phyloP scores from a whole-genome alignment of 2,329 filamentous ascomycete genomes.

The Beauveria sp. region DNA sequence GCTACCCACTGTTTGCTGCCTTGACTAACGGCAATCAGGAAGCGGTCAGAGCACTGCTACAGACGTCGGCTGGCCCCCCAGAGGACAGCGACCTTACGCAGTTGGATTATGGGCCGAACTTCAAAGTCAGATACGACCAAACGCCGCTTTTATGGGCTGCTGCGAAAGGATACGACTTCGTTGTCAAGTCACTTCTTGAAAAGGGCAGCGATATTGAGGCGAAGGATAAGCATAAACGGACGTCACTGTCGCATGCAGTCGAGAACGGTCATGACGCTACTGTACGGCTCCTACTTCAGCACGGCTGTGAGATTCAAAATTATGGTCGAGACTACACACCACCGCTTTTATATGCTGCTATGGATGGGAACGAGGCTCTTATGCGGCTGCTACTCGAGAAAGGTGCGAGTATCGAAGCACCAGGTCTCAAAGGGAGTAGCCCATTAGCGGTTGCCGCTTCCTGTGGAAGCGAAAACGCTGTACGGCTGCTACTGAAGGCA shows the following conservation, averaged over 20 bases:
- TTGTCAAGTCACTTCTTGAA: neutral
- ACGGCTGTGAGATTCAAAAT: neutral
- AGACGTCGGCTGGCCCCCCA: neutral
- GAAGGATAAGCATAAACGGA: fast-evolving
- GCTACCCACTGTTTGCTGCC: neutral
- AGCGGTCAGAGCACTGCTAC: neutral
- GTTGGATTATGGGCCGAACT: neutral
- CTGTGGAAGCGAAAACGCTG: too few relatives aligned
- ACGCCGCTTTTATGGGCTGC: neutral
- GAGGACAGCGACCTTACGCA: too few relatives aligned
- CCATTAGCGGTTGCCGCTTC: too few relatives aligned
- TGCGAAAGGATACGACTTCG: neutral
- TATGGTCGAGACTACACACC: fast-evolving
- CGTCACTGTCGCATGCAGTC: neutral
- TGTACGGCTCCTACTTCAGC: neutral
- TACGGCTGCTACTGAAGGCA: too few relatives aligned
- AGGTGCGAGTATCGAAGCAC: too few relatives aligned
- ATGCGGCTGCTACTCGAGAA: too few relatives aligned
- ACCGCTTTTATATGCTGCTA: too few relatives aligned
- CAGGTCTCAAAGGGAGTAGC: too few relatives aligned
- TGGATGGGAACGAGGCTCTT: too few relatives aligned
- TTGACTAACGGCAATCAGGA: neutral
- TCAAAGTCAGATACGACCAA: too few relatives aligned
- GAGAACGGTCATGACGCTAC: neutral
- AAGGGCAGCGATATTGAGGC: neutral